Evolutionary conservation across 2,329 filamentous ascomycete genomes (phyloP).

Genomic region (Monosporascus sp.): DNA sequence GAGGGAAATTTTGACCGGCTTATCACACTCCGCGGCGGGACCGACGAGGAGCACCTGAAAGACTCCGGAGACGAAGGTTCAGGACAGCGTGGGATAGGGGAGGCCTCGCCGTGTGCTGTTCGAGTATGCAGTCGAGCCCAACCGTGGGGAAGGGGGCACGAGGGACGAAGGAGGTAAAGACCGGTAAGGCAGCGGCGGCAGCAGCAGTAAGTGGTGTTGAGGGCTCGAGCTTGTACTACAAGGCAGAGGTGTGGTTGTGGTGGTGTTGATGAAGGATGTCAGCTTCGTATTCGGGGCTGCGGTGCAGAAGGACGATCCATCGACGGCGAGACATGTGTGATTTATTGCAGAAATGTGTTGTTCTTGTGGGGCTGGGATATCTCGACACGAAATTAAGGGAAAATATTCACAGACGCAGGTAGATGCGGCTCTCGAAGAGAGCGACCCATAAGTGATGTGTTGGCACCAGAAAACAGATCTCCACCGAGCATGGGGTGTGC

Average conservation of each 20-base stretch:
- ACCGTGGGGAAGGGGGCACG: slow-evolving; percentile 36
- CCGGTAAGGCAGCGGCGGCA: slow-evolving; percentile 21
- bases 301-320: slow-evolving; percentile 48
- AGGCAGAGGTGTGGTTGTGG: slow-evolving; percentile 31
- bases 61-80: slow-evolving; percentile 19
- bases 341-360: slow-evolving; percentile 55
- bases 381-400: slow-evolving; percentile 33
- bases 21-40: slow-evolving; percentile 17
- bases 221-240: slow-evolving; percentile 31
- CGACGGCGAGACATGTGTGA: slow-evolving; percentile 57
- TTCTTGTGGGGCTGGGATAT: slow-evolving; percentile 48
- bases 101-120: slow-evolving; percentile 24
- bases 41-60: slow-evolving; percentile 20
- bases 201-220: slow-evolving; percentile 26
- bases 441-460: slow-evolving; percentile 77
- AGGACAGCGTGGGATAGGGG: slow-evolving; percentile 25
- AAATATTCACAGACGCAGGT: slow-evolving; percentile 54
- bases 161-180: slow-evolving; percentile 28
- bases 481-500: slow-evolving; percentile 52
- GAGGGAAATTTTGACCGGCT: background rate
- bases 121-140: slow-evolving; percentile 52
- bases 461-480: slow-evolving; percentile 59
- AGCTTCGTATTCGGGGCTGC: slow-evolving; percentile 44
- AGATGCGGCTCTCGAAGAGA: slow-evolving; percentile 63
- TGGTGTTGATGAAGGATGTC: slow-evolving; percentile 36